Evolutionary conservation across 345 rosid species (phyloP), one percentile per base, ranked within the genome.

Genomic region (Lepidium africanum): DNA sequence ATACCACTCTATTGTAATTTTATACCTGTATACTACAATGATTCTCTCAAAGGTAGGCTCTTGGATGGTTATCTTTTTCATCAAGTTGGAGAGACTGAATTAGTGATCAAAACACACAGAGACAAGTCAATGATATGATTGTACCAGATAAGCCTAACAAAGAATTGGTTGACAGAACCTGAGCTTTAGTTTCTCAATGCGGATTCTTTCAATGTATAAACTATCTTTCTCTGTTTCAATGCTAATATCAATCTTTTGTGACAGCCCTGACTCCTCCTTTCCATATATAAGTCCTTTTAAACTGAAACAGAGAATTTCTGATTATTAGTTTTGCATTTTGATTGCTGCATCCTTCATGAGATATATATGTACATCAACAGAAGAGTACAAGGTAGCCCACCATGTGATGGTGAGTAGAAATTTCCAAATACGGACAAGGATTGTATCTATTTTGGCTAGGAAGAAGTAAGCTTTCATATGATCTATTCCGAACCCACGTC

Each of bases 401-500:
- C 92, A 78, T 7, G 95, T 81, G 36, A 76, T 43, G 65, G 49
- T 82, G 67, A 88, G 59, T 50, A 91, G 58, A 71, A 40, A 73
- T n/a, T 54, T 64, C 89, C 89, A 87, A 23, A 82, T 39, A 25
- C 88, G 85, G 10, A 78, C 39, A 65, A 88, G 68, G 50, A 91
- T 80, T n/a, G 79, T 82, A 66, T 87, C 63, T 12, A 83, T 27
- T 77, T 91, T 91, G 51, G 68, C 74, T 65, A 54, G 57, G 65
- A 87, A 15, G 71, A 87, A 87, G 69, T 69, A 91, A 70, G 76
- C 84, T 35, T 77, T 81, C 78, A 65, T 78, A 1, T 75, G 83
- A 79, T 88, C 97, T 32, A 85, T 85, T 54, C 95, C 92, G 79
- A 88, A 78, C 43, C 97, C 95, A 43, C 92, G 86, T 51, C 93